phyloP scores from a whole-genome alignment of 2,329 filamentous ascomycete genomes.

The Venturia aucupariae region DNA sequence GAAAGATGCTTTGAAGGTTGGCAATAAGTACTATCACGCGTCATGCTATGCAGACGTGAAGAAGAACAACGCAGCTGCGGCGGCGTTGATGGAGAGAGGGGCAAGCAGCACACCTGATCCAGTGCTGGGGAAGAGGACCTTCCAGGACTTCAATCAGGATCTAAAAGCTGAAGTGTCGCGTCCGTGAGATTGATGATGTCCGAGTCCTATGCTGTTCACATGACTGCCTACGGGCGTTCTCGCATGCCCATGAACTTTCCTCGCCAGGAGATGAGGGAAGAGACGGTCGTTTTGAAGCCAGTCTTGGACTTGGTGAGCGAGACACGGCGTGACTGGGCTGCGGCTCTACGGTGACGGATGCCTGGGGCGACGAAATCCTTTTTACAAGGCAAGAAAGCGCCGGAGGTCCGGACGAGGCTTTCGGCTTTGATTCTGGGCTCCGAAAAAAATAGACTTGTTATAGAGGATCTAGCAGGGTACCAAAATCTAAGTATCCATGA shows the following conservation, averaged over 20 bases:
- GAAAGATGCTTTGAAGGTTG: slow-evolving; percentile 76
- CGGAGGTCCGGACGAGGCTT: not conserved
- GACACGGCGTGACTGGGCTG: not conserved
- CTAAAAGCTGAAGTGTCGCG: slow-evolving; percentile 6
- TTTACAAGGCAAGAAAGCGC: not conserved
- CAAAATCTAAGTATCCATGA: not conserved
- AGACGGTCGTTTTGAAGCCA: not conserved
- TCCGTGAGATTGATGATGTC: slow-evolving; percentile 10
- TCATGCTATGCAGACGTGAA: slow-evolving; percentile 80
- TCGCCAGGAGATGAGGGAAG: not conserved
- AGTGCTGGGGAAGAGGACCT: slow-evolving; percentile 15
- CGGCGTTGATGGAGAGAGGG: slow-evolving; percentile 9
- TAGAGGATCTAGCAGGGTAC: not conserved
- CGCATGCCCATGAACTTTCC: not conserved
- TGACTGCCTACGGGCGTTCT: slow-evolving; percentile 1
- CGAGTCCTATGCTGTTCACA: not conserved
- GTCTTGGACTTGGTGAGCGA: not conserved
- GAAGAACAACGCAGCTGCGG: slow-evolving; percentile 34
- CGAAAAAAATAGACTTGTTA: not conserved
- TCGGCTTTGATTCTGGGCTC: not conserved
- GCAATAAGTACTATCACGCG: slow-evolving; percentile 75
- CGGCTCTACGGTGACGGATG: not conserved
- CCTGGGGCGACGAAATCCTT: not conserved
- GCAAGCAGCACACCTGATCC: slow-evolving; percentile 13
- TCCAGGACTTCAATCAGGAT: slow-evolving; percentile 14